Evolutionary conservation across 164 flowering plant species (phyloP), one percentile per base, ranked within the genome.

Genomic region (Magnolia officinalis): DNA sequence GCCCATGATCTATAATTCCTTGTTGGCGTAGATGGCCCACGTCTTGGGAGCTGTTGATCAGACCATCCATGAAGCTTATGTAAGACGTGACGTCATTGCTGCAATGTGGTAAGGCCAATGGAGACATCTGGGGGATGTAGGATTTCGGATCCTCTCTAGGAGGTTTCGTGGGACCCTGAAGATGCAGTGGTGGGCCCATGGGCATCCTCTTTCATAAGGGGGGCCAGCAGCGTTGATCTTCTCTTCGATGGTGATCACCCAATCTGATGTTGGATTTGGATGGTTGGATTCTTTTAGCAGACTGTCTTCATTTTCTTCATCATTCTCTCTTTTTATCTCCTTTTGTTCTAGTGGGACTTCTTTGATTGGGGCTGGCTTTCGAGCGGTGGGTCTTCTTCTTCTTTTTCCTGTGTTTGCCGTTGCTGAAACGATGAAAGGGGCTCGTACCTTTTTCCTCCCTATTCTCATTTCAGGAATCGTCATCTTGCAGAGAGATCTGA

Each of bases 1-100:
- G 81, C 31, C 70, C 75, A 37, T 78, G 79, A 29, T 74, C 78
- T 1, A 83, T 78, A 50, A 83, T 78, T 51, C 76, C 76, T 16
- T 67, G 19, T 13, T 71, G 20, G 13, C 63, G 18, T 1, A 83
- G 75, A 6, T 77, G 20, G 5, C 71, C 77, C 31, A 80, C 79
- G 16, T 83, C 83, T 37, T 66, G 52, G 2, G 80, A 55, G 8
- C 74, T 45, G 59, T 72, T 72, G 69, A 83, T 78, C 23, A 83
- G 64, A 14, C 79, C 74, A 72, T 78, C 78, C 81, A 78, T 64
- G 78, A 83, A 76, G 26, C 70, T 72, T 2, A 76, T 37, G 29
- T 83, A 83, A 21, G 81, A 73, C 1, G 79, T 80, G 14, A 83
- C 74, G 58, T 78, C 63, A 37, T 72, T 71, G 18, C 76, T 58